Percentiles rank a stretch among this genome's conserved stretches.
Conservation (phyloP, 805 yeast species). For the Wickerhamia fluorescens region DNA sequence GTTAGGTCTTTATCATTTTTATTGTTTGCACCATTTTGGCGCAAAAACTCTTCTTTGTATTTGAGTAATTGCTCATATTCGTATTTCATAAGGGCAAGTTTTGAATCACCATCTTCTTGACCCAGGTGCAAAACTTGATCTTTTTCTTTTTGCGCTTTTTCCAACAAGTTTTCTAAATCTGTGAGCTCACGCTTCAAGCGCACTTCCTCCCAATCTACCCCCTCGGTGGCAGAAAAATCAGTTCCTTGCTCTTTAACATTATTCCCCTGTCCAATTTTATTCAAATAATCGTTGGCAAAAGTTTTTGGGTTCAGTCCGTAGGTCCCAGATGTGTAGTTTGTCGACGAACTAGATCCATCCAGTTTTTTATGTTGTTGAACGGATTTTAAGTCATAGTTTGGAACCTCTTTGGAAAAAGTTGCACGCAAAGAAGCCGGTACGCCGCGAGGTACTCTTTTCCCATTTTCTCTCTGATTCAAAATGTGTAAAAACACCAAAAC, state of each 20-base stretch:
- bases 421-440: slow-evolving; percentile 92
- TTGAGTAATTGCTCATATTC: slow-evolving; percentile 80
- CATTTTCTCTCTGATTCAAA: slow-evolving; percentile 80
- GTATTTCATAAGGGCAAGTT: slow-evolving; percentile 31
- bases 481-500: slow-evolving; percentile 84
- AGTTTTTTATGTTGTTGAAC: slow-evolving; percentile 5
- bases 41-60: slow-evolving; percentile 61
- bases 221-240: slow-evolving; percentile 64
- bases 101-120: slow-evolving; percentile 16
- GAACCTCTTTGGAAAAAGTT: slow-evolving; percentile 79
- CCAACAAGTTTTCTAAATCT: slow-evolving; percentile 62
- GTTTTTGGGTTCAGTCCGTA: slow-evolving; percentile 18
- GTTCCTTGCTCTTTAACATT: slow-evolving; percentile 44
- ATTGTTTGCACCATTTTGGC: slow-evolving; percentile 8
- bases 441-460: slow-evolving; percentile 81
- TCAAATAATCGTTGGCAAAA: slow-evolving; percentile 51
- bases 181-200: slow-evolving; percentile 72
- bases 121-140: slow-evolving; percentile 18
- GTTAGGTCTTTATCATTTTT: slow-evolving; percentile 34
- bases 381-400: slow-evolving; percentile 54
- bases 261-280: slow-evolving; percentile 47
- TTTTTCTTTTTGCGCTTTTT: slow-evolving; percentile 35
- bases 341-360: not conserved
- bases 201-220: slow-evolving; percentile 92
- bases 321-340: not conserved